A percentile compares a stretch with the other conserved stretches of the same genome.
These are phyloP conservation scores for Eutypa lata DNA, from an alignment of 2,329 filamentous ascomycete species.

Conservation along the genomic window DNA sequence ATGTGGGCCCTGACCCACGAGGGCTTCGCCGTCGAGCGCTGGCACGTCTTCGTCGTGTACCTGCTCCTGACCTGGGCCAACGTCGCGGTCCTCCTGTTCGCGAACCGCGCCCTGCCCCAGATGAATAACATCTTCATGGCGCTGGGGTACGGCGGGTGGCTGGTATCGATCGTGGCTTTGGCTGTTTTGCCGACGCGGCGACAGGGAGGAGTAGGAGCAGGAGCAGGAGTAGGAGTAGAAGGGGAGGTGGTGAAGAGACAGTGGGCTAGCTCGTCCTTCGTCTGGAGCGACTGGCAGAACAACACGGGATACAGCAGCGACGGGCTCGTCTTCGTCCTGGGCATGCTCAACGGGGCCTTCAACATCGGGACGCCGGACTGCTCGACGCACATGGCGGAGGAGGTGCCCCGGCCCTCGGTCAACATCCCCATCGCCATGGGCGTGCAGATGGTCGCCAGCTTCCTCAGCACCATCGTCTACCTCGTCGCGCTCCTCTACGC, in stretches of 20 bases:
- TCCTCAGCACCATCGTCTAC: conserved; percentile 19
- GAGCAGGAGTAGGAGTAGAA: not conserved
- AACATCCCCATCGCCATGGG: conserved; percentile 52
- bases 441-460: conserved; percentile 41
- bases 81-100: conserved; percentile 45
- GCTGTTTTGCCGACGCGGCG: conserved; percentile 42
- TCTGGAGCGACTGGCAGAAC: conserved; percentile 39
- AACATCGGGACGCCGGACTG: conserved; percentile 65
- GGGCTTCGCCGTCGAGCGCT: conserved; percentile 23
- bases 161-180: conserved; percentile 54
- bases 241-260: conserved; percentile 12
- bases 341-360: conserved; percentile 60
- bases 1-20: conserved; percentile 42
- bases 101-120: conserved; percentile 49
- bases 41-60: conserved; percentile 43
- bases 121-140: conserved; percentile 53
- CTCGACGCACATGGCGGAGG: conserved; percentile 62
- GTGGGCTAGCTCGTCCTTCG: conserved; percentile 32
- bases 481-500: conserved; percentile 8
- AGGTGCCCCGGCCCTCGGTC: conserved; percentile 50
- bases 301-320: conserved; percentile 40
- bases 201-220: not conserved
- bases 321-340: conserved; percentile 36
- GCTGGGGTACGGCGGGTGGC: conserved; percentile 48
- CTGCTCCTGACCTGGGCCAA: conserved; percentile 37